Evolutionary conservation across 129 eudicot genomes (phyloP).

Genomic region (carrot (Daucus carota)): DNA sequence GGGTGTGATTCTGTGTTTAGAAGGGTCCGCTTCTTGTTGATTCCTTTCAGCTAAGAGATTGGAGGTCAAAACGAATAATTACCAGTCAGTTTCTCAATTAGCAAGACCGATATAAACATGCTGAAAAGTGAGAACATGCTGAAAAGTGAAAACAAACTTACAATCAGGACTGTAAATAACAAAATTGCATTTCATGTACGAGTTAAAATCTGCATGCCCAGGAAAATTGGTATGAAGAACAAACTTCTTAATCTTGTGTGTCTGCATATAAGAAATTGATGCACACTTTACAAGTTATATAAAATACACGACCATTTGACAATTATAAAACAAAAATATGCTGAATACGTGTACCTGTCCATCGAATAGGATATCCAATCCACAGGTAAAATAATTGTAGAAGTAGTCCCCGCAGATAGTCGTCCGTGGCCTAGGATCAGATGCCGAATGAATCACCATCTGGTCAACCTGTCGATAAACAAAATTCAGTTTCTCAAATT

Average conservation of each 20-base stretch:
- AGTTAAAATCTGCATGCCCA: constrained; percentile 94
- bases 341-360: constrained; percentile 57
- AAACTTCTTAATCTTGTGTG: constrained; percentile 88
- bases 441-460: constrained; percentile 96
- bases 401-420: constrained; percentile 95
- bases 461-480: constrained; percentile 69
- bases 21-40: constrained; percentile 42
- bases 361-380: constrained; percentile 90
- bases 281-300: background rate
- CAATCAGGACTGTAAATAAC: constrained; percentile 56
- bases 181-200: constrained; percentile 92
- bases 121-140: no score
- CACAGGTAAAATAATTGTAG: constrained; percentile 80
- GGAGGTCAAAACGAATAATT: background rate
- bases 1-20: constrained; percentile 63
- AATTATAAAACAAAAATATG: background rate
- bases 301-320: background rate
- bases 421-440: constrained; percentile 81
- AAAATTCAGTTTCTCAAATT: background rate
- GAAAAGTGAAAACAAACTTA: constrained; percentile 39
- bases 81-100: constrained; percentile 10
- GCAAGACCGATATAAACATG: background rate
- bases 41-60: constrained; percentile 46
- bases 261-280: constrained; percentile 29
- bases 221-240: constrained; percentile 95